Conservation (phyloP, 2,329 filamentous ascomycete species). For the Stagonosporopsis vannaccii region DNA sequence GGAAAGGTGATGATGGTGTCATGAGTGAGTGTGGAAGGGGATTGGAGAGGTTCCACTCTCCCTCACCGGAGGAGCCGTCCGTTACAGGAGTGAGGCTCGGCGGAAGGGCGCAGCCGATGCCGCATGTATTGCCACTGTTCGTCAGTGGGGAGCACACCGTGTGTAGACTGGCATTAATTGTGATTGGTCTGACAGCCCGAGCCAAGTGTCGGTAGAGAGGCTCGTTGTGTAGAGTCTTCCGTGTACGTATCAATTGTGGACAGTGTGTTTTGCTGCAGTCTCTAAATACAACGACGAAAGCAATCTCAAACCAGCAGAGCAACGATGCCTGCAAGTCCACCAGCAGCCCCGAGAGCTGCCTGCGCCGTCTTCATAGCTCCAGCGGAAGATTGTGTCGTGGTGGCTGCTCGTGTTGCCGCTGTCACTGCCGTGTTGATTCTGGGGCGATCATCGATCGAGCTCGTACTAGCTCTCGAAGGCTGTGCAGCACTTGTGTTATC, state of each 20-base stretch:
- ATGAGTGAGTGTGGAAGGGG: background rate
- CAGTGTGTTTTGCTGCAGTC: background rate
- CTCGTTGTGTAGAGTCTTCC: background rate
- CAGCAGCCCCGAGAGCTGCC: constrained; percentile 7
- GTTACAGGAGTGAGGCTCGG: background rate
- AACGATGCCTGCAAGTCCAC: constrained; percentile 7
- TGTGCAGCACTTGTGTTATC: background rate
- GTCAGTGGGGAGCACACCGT: background rate
- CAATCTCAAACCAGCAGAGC: constrained; percentile 1
- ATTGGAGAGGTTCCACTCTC: background rate
- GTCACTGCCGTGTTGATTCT: constrained; percentile 2
- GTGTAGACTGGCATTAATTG: background rate
- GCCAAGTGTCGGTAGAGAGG: background rate
- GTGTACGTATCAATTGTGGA: no score
- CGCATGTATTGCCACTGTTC: background rate
- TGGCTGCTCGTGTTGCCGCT: background rate
- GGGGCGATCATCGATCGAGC: background rate
- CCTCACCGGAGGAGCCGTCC: constrained; percentile 3
- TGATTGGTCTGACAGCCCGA: background rate
- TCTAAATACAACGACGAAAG: background rate
- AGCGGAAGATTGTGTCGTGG: constrained; percentile 1
- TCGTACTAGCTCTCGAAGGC: background rate
- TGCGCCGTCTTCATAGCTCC: constrained; percentile 11
- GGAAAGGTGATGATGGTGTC: background rate
- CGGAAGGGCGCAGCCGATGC: background rate